Evolutionary conservation across 2,329 filamentous ascomycete species (phyloP).

Genomic region (Fusarium anthophilum): DNA sequence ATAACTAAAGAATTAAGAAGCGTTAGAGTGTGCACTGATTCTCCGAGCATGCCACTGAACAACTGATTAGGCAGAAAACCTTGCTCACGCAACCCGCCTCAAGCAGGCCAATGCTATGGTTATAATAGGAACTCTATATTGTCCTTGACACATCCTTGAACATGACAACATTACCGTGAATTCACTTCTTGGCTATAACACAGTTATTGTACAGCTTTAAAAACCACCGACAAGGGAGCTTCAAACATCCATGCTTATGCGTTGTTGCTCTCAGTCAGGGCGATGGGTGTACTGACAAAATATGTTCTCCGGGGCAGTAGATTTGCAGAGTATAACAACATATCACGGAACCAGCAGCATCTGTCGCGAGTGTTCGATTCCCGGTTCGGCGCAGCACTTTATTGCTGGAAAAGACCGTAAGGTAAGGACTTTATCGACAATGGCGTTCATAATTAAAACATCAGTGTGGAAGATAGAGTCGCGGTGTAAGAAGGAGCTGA

Average conservation of each 20-base stretch:
- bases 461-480: rapidly evolving
- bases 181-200: neutral
- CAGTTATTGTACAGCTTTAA: neutral
- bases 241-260: rapidly evolving
- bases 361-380: no score
- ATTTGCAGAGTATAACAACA: no score
- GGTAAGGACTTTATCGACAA: neutral
- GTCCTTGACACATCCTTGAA: rapidly evolving
- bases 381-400: rapidly evolving
- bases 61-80: rapidly evolving
- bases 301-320: no score
- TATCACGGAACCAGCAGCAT: neutral
- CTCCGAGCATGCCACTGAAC: neutral
- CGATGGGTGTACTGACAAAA: no score
- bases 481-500: neutral
- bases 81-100: neutral
- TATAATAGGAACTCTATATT: neutral
- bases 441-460: neutral
- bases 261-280: no score
- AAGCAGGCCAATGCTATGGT: no score
- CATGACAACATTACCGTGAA: neutral
- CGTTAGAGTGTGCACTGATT: rapidly evolving
- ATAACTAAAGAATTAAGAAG: no score
- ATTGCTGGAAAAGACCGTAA: no score
- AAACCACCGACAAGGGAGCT: neutral